These are phyloP conservation scores for Wickerhamiella galacta DNA, from an alignment of 805 yeast genomes.

Conservation along the genomic window DNA sequence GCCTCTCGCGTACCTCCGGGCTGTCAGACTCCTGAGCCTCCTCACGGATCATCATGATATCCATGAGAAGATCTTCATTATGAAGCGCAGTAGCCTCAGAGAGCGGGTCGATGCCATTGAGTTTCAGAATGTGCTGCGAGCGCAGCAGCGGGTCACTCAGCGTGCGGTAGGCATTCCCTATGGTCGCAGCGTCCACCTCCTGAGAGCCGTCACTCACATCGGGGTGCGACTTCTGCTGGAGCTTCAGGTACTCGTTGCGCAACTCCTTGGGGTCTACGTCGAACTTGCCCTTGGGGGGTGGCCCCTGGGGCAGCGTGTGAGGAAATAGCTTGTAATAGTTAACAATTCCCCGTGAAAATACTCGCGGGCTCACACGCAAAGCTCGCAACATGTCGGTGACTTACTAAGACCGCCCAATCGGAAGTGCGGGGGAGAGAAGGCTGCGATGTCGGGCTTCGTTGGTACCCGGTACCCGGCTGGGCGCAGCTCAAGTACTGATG, in stretches of 20 bases:
- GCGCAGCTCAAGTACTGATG: no score
- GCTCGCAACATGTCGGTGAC: no score
- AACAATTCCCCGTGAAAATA: no score
- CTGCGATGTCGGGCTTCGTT: no score
- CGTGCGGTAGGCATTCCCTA: constrained; percentile 67
- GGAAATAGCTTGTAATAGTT: constrained; percentile 55
- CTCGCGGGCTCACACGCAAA: no score
- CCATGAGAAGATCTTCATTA: constrained; percentile 42
- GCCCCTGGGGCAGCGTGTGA: constrained; percentile 45
- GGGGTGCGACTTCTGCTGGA: constrained; percentile 72
- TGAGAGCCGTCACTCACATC: constrained; percentile 32
- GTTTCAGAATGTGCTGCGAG: constrained; percentile 39
- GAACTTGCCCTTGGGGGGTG: constrained; percentile 48
- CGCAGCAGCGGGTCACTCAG: constrained; percentile 54
- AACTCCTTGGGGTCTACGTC: constrained; percentile 36
- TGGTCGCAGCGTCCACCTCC: constrained; percentile 29
- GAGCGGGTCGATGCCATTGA: constrained; percentile 38
- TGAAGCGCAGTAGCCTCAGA: constrained; percentile 29
- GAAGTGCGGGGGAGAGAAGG: no score
- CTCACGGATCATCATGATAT: constrained; percentile 74
- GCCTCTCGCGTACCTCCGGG: constrained; percentile 37
- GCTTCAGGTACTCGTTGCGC: constrained; percentile 53
- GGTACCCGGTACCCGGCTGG: no score
- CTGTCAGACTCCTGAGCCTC: constrained; percentile 47
- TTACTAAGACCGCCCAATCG: no score